Evolutionary conservation across 176 grass and related monocot species (phyloP), one percentile per base, ranked within the genome.

Genomic region (Echinochloa phyllopogon): DNA sequence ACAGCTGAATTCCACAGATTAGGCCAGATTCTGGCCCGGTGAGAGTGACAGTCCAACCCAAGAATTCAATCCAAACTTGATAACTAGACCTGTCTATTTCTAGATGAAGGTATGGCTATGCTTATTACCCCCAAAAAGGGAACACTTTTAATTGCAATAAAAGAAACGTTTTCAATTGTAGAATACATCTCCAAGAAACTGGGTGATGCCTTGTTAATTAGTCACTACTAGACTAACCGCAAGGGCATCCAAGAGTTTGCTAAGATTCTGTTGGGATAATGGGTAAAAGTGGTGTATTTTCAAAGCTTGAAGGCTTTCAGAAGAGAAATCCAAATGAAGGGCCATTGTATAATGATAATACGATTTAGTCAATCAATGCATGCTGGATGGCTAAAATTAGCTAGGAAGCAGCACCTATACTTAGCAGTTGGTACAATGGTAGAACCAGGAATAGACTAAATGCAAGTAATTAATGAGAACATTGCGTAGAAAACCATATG

Each of bases 281-380:
- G 37, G 60, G 65, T 56, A 75, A 39, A 79, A 25, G 29, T 65
- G 49, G 36, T 13, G 10, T 55, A 84, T 84, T 56, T 37, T 43
- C 47, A 39, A 55, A 84, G 38, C 20, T 56, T 29, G 51, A 76
- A 45, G 25, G 63, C 80, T 69, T 15, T 16, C 39, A 17, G 11
- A 53, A 79, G 49, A 40, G 55, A 52, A 70, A 42, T 70, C 66
- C 1, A 21, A 83, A 78, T 37, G 24, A 48, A 63, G 18, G 62
- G 50, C 0, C 11, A 53, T 36, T 55, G n/a, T 43, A 77, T 10
- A 7, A 17, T 6, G 6, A 14, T 55, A 21, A 33, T 33, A 33
- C 2, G 29, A 33, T 33, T 33, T 33, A 63, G 0, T 39, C 44
- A 85, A 29, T 55, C 53, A 64, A 21, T 55, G 24, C 8, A 69